phyloP scores from a whole-genome alignment of 225 moss, liverwort and hornwort species.

The Marchantia paleacea region DNA sequence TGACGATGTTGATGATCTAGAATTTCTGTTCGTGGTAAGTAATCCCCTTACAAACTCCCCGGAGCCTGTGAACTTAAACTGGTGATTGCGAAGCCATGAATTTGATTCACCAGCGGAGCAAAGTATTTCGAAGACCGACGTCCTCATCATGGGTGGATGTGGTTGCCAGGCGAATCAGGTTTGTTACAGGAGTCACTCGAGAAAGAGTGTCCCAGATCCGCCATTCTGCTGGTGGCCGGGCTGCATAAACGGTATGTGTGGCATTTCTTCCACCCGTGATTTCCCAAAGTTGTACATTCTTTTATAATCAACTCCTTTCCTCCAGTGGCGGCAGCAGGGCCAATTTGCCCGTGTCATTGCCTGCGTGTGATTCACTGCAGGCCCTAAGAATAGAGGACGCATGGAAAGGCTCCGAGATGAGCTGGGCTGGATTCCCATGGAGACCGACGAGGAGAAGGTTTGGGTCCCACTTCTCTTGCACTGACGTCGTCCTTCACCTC shows the following conservation, averaged over 20 bases:
- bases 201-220: slow-evolving; percentile 59
- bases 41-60: background rate
- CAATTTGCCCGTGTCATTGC: background rate
- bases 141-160: background rate
- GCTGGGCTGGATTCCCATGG: slow-evolving; percentile 71
- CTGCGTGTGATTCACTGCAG: slow-evolving; percentile 34
- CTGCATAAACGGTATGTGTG: slow-evolving; percentile 63
- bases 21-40: slow-evolving; percentile 71
- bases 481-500: slow-evolving; percentile 19
- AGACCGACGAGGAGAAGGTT: slow-evolving; percentile 75
- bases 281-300: background rate
- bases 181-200: slow-evolving; percentile 68
- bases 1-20: slow-evolving; percentile 71
- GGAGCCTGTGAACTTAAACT: background rate
- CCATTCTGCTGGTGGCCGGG: slow-evolving; percentile 90
- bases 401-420: slow-evolving; percentile 74
- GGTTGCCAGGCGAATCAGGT: slow-evolving; percentile 65
- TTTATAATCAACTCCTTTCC: too few species aligned
- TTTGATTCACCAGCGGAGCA: too few species aligned
- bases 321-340: too few species aligned
- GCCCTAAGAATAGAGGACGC: slow-evolving; percentile 69
- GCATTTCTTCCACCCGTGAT: background rate
- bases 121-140: background rate
- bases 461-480: slow-evolving; percentile 73
- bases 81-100: too few species aligned